Evolutionary conservation across 2,329 filamentous ascomycete genomes (phyloP).

Genomic region (Fusarium equiseti): DNA sequence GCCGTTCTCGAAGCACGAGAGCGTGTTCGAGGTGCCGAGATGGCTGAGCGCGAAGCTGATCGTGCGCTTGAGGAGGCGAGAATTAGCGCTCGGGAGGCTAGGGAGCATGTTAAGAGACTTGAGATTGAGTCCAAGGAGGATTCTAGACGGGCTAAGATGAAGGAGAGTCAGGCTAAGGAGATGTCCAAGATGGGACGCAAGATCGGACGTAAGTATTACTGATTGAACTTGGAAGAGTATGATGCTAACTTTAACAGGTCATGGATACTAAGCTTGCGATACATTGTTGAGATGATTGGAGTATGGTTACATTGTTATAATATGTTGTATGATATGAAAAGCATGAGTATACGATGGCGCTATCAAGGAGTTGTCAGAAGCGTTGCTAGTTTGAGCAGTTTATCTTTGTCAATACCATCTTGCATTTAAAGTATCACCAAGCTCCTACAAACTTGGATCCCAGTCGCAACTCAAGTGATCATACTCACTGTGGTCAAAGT

Average conservation of each 20-base stretch:
- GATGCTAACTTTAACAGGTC: constrained; percentile 20
- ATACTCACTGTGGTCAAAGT: no score
- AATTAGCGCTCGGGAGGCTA: constrained; percentile 70
- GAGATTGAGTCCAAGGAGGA: constrained; percentile 76
- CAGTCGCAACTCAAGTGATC: no score
- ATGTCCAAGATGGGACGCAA: constrained; percentile 76
- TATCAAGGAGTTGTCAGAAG: neutral
- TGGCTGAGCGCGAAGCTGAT: constrained; percentile 74
- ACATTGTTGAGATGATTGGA: neutral
- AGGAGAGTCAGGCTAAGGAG: constrained; percentile 73
- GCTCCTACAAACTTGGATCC: no score
- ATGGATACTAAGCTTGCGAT: constrained; percentile 12
- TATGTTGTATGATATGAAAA: constrained; percentile 27
- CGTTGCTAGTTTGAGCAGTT: constrained; percentile 7
- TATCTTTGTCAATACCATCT: constrained; percentile 11
- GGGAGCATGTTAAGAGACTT: constrained; percentile 71
- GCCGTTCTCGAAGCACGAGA: constrained; percentile 72
- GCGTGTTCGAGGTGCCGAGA: constrained; percentile 71
- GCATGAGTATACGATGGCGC: constrained; percentile 5
- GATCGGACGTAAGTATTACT: constrained; percentile 70
- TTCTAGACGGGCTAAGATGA: constrained; percentile 73
- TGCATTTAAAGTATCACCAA: neutral
- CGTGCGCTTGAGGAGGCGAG: constrained; percentile 70
- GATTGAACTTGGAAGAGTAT: rapidly evolving
- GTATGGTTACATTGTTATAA: constrained; percentile 15